phyloP scores from a whole-genome alignment of 768 basidiomycete species.

The Termitomyces heimii region DNA sequence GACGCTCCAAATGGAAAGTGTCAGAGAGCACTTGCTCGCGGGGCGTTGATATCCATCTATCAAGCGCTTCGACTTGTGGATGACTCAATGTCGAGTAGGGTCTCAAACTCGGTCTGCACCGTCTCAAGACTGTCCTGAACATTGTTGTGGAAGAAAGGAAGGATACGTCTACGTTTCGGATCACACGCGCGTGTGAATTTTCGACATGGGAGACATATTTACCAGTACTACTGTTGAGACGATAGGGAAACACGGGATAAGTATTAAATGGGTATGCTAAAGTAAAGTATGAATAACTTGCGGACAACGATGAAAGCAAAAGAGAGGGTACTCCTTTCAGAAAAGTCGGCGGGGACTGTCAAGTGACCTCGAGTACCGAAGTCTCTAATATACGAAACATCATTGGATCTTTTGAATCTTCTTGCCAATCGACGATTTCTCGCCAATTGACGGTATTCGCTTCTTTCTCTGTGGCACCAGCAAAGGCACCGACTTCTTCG shows the following conservation, averaged over 20 bases:
- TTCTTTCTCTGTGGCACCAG: slow-evolving; percentile 81
- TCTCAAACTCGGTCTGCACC: slow-evolving; percentile 7
- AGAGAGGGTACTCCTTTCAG: too few species aligned
- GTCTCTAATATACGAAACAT: slow-evolving; percentile 79
- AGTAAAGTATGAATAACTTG: slow-evolving; percentile 6
- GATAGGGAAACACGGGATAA: slow-evolving; percentile 1
- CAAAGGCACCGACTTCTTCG: slow-evolving; percentile 71
- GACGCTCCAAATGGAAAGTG: slow-evolving; percentile 46
- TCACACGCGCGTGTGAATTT: background rate
- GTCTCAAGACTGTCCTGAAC: slow-evolving; percentile 8
- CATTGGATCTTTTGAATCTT: slow-evolving; percentile 67
- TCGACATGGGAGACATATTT: too few species aligned
- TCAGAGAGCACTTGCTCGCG: slow-evolving; percentile 43
- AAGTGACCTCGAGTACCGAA: slow-evolving; percentile 69
- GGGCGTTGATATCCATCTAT: slow-evolving; percentile 48
- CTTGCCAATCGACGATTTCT: slow-evolving; percentile 74
- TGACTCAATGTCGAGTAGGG: slow-evolving; percentile 9
- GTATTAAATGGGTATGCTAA: slow-evolving; percentile 7
- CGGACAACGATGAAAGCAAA: background rate
- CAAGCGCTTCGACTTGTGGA: slow-evolving; percentile 23
- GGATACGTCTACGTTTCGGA: background rate
- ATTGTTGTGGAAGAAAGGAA: slow-evolving; percentile 8
- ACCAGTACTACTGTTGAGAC: slow-evolving; percentile 9
- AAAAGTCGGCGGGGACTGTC: slow-evolving; percentile 1
- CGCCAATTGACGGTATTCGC: slow-evolving; percentile 80